phyloP scores from a whole-genome alignment of 2,329 filamentous ascomycete genomes.

The Colletotrichum caudatum region DNA sequence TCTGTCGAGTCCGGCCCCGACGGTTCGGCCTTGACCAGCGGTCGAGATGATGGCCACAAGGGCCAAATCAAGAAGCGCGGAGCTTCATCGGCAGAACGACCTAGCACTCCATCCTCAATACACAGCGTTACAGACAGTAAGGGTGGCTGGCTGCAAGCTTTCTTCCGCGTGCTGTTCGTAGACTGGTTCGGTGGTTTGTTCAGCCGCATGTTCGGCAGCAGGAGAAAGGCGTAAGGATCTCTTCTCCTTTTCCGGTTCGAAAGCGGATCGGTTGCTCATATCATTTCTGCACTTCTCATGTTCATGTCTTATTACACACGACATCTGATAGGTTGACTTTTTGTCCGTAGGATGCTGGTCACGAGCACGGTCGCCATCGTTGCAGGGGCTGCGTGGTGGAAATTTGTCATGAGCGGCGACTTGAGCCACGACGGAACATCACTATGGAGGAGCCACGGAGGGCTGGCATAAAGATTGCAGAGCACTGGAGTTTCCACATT shows the following conservation, averaged over 20 bases:
- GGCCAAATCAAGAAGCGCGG: constrained; percentile 42
- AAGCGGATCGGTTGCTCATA: not conserved
- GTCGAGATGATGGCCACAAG: constrained; percentile 18
- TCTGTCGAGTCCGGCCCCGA: not conserved
- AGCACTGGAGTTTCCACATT: constrained; percentile 1
- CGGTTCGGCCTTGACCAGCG: constrained; percentile 9
- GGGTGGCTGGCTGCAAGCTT: constrained; percentile 50
- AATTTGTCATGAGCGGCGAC: constrained; percentile 27
- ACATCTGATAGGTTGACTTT: constrained; percentile 42
- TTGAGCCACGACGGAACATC: constrained; percentile 19
- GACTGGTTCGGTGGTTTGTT: constrained; percentile 55
- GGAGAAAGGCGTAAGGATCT: constrained; percentile 41
- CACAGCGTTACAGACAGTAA: constrained; percentile 44
- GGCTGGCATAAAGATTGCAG: not conserved
- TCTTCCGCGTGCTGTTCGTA: constrained; percentile 53
- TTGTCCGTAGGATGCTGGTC: constrained; percentile 39
- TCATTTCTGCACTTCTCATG: constrained; percentile 8
- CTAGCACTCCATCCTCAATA: constrained; percentile 43
- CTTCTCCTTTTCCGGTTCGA: constrained; percentile 24
- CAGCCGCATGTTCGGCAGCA: constrained; percentile 42
- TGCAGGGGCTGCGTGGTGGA: constrained; percentile 39
- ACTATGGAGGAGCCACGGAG: constrained; percentile 4
- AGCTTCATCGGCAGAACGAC: constrained; percentile 31
- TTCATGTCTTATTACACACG: constrained; percentile 29
- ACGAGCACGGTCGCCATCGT: constrained; percentile 40